Evolutionary conservation across 2,329 filamentous ascomycete genomes (phyloP), one percentile per base, ranked within the genome.

Genomic region (Ilyonectria mors-panacis): DNA sequence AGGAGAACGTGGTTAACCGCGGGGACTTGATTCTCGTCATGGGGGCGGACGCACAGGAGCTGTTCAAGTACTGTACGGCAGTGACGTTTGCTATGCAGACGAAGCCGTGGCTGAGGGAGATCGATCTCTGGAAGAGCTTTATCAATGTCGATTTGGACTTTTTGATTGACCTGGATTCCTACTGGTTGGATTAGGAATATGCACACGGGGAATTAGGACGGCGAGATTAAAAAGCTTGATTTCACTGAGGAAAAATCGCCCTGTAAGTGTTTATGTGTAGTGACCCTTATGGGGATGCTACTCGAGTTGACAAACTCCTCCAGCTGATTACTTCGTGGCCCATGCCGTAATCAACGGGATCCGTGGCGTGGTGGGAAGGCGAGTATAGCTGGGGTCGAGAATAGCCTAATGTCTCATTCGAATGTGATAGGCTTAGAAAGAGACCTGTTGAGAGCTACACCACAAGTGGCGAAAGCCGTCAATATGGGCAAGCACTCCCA

Each of bases 81-180:
- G 76, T 75, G 7, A 68, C 70, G 9, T 78, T 78, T 72, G 72
- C 71, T 0, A 35, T 78, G 1, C 75, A 77, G 65, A 78, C 73
- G 17, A 78, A 74, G 67, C 73, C 76, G 12, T 78, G 76, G 73
- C 21, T 76, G 13, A 68, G 71, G 1, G 75, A 78, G 10, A 51
- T 78, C 55, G 74, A 78, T 15, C 9, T 77, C 8, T 77, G 71
- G 70, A 77, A 77, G 73, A 78, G 75, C 35, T 78, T 77, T 28
- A 59, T 78, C 0, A 75, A 78, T 47, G 74, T 78, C 8, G 71
- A 71, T 7, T 23, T 75, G 35, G 70, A 63, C 1, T 66, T 78
- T 42, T 7, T 78, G 6, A 39, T 65, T 10, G 54, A 55, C 0
- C 55, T 77, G 33, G 73, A 76, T 21, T 15, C 59, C 1, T 66